These are phyloP conservation scores for Tilletiopsis washingtonensis DNA, from an alignment of 1,284 basidiomycete species.

Conservation along the genomic window DNA sequence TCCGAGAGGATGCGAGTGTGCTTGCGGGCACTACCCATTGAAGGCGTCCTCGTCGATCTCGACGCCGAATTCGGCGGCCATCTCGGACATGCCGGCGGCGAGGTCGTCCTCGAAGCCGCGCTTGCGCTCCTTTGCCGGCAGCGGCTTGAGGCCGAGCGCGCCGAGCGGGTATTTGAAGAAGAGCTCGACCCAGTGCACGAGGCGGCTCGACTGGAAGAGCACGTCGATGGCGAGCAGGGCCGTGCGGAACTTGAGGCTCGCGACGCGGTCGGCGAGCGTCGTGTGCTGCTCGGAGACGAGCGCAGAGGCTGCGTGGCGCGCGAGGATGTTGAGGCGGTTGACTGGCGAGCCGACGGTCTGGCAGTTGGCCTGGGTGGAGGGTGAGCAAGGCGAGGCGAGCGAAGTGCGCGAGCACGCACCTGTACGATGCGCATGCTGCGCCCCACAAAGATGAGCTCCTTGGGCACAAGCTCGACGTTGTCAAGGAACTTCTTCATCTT, in stretches of 20 bases:
- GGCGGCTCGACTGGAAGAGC: slow-evolving; percentile 18
- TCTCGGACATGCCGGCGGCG: slow-evolving; percentile 30
- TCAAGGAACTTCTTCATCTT: slow-evolving; percentile 30
- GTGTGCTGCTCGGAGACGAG: slow-evolving; percentile 19
- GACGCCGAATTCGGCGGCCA: slow-evolving; percentile 35
- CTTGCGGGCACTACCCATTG: too few relatives aligned
- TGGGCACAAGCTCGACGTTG: slow-evolving; percentile 36
- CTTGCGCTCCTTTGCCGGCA: slow-evolving; percentile 8
- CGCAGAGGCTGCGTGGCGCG: slow-evolving; percentile 34
- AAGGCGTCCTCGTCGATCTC: slow-evolving; percentile 35
- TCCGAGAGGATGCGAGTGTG: too few relatives aligned
- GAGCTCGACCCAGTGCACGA: slow-evolving; percentile 19
- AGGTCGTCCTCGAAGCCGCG: slow-evolving; percentile 39
- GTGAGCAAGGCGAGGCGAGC: neutral
- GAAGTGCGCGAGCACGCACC: slow-evolving; percentile 3
- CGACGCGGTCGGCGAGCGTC: slow-evolving; percentile 21
- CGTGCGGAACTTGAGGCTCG: slow-evolving; percentile 28
- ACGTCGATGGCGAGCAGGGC: slow-evolving; percentile 28
- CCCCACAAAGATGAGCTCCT: slow-evolving; percentile 38
- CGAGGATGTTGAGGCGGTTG: slow-evolving; percentile 40
- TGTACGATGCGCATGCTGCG: slow-evolving; percentile 38
- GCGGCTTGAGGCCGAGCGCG: slow-evolving; percentile 5
- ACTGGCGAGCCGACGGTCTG: slow-evolving; percentile 39
- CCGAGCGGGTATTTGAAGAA: slow-evolving; percentile 13
- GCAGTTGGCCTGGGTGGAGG: slow-evolving; percentile 21